Evolutionary conservation across 179 eudicot genomes (phyloP), one percentile per base, ranked within the genome.

Genomic region (Sideroxylon spinosum): DNA sequence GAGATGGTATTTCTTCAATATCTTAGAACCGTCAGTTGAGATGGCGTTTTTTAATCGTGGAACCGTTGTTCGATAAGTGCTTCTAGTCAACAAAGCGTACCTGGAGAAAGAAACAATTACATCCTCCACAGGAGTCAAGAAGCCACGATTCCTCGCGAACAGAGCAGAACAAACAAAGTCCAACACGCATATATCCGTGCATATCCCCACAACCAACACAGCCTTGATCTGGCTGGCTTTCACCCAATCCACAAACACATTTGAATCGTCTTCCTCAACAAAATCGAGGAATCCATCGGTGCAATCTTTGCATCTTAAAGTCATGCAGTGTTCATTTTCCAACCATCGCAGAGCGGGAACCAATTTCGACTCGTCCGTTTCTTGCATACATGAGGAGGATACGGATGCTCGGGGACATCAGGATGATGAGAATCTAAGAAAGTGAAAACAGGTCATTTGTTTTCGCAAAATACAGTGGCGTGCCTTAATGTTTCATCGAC

Each of bases 381-480:
- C 98, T 48, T 76, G 77, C 19, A 95, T 82, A 80, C 98, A 95
- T 95, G 98, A 79, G 97, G 97, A 79, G 97, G 97, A 87, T 89
- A 91, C 19, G 98, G 98, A 53, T 81, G 98, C 81, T 95, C 98
- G 16, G 98, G 98, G 68, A 90, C 50, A 84, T 89, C 91, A 26
- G 98, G 98, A 81, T 87, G 91, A 86, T 93, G 98, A 78, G 88
- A 84, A 82, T 95, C 98, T 68, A 87, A 82, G 17, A 95, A 86
- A 26, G 91, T 98, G 68, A 87, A 90, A 59, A 95, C 59, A 1
- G 98, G 97, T 95, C 92, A 90, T 56, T 88, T 85, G 66, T 83
- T 90, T 13, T 87, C 86, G 71, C 90, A 88, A 77, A 95, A 95
- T 28, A 73, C 80, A 78, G 78, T 87, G 7, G 98, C 88, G 77